phyloP scores from a whole-genome alignment of 345 rosid species.

The Anastatica hierochuntica region DNA sequence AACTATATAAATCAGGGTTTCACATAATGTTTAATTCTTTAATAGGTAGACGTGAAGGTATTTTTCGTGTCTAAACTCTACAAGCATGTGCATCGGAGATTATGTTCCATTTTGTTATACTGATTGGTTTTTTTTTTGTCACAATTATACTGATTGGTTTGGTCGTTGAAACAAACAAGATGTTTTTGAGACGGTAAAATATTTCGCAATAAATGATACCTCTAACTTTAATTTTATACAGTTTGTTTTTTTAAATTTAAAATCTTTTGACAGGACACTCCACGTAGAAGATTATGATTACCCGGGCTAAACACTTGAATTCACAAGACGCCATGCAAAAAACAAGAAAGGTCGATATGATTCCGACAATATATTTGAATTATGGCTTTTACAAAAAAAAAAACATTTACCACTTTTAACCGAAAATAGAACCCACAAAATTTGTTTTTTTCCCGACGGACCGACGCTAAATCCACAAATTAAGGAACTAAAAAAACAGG shows the following conservation, averaged over 20 bases:
- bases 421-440: background rate
- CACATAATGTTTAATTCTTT: no score
- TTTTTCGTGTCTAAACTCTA: no score
- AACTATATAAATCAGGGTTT: no score
- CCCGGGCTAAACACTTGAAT: slow-evolving; percentile 16
- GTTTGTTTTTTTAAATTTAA: background rate
- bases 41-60: no score
- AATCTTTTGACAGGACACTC: slow-evolving; percentile 1
- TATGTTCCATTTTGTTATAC: no score
- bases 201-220: background rate
- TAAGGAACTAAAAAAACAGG: slow-evolving; percentile 9
- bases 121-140: no score
- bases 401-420: slow-evolving; percentile 14
- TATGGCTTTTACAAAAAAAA: slow-evolving; percentile 3
- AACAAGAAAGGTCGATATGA: slow-evolving; percentile 8
- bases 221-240: background rate
- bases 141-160: background rate
- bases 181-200: background rate
- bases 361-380: slow-evolving; percentile 18
- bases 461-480: slow-evolving; percentile 27
- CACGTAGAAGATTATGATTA: slow-evolving; percentile 13
- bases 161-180: background rate
- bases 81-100: no score
- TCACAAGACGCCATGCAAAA: slow-evolving; percentile 7
- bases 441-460: background rate